Base-by-base conservation (phyloP, 352 stramenopile species). In the Globisporangium acanthophoron region DNA sequence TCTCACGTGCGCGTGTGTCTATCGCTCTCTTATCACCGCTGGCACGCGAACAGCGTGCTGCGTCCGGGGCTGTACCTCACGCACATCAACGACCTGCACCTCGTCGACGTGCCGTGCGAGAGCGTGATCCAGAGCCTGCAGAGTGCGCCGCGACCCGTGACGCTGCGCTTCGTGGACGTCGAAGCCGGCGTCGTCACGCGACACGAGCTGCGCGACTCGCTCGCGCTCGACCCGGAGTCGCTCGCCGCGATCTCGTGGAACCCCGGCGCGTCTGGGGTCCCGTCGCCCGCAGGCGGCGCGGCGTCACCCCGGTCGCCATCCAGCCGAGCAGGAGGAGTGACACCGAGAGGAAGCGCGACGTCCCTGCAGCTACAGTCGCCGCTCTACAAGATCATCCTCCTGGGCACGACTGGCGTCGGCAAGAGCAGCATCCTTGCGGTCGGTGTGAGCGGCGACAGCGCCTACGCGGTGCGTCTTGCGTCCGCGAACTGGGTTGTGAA, bases 381-480 rank as follows among this genome's bases (percentile, higher is more conserved):
- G 33, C 58, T 78, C 43, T 90, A 90, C 76, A 92, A 90, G 59
- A 83, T 91, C 61, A 91, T 91, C 31, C 56, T 93, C 8, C 58
- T 93, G 11, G 80, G 80, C n/a, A 89, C 83, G 20, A 84, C 77
- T 24, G 80, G 83, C 24, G 83, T 93, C 0, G 83, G 80, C 6
- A 93, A 93, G 64, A 90, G 77, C 69, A 93, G 83, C 33, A 56
- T 92, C 5, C 63, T 92, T 16, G 72, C 80, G 1, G 80, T 91
- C 2, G 76, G 77, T 27, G 59, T 81, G 8, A 74, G 74, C n/a
- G 83, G 80, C 6, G 78, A 90, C 58, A 43, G 52, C 16, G 68
- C 78, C 4, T 90, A 90, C 61, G 61, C 71, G 29, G 66, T 65
- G 53, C 52, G 43, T 45, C 13, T 35, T 21, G 15, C 8, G 33